A percentile compares a stretch with the other conserved stretches of the same genome.
These are phyloP conservation scores for Anisodus tanguticus DNA, from an alignment of 257 asterid genomes.

Conservation along the genomic window DNA sequence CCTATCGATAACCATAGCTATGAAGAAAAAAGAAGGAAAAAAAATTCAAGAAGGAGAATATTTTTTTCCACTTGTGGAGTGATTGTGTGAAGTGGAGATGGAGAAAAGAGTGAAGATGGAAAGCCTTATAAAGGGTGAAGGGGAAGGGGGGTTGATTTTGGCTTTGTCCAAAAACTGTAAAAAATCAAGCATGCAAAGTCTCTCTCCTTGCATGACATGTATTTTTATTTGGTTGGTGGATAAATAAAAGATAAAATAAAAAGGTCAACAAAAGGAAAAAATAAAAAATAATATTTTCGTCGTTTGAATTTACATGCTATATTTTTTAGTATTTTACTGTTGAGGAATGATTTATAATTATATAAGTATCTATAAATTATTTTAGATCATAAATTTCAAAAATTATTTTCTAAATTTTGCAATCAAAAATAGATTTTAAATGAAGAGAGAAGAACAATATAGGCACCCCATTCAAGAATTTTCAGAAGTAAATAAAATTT, in stretches of 20 bases:
- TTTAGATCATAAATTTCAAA: neutral
- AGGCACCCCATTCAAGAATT: conserved; percentile 61
- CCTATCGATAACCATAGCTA: conserved; percentile 47
- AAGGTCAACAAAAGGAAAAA: neutral
- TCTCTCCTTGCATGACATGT: conserved; percentile 62
- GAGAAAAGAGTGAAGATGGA: conserved; percentile 23
- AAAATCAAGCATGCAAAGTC: conserved; percentile 24
- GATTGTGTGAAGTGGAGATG: neutral
- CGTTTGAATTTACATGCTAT: neutral
- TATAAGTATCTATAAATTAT: neutral
- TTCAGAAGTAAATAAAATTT: neutral
- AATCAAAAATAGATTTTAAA: conserved; percentile 11
- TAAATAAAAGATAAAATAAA: neutral
- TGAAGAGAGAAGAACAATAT: conserved; percentile 32
- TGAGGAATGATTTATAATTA: neutral
- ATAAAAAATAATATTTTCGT: no score
- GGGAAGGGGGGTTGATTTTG: conserved; percentile 42
- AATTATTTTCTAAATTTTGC: neutral
- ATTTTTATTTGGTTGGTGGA: conserved; percentile 42
- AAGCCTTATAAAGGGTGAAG: conserved; percentile 36
- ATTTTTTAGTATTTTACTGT: neutral
- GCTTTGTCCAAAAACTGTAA: neutral
- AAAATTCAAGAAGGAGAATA: neutral
- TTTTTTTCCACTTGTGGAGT: neutral
- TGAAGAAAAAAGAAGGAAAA: neutral